Base-by-base conservation (phyloP, 805 yeast species). In the Kodamaea leandrae region DNA sequence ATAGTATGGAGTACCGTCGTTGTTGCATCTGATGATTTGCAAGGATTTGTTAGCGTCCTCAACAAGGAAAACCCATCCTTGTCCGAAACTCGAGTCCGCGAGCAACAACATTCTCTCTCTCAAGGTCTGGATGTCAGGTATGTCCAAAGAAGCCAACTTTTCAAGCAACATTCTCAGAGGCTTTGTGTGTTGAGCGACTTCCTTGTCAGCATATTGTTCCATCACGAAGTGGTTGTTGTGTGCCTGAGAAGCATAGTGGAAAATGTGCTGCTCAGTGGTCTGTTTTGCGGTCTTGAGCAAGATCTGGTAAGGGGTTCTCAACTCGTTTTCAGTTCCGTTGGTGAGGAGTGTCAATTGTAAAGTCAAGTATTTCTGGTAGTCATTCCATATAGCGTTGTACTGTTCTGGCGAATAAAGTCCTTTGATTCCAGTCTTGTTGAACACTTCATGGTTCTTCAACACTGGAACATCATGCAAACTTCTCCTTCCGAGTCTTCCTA, bases 191-290 rank as follows among this genome's bases (percentile, higher is more conserved):
- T 49, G 37, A 4, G 73, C 72, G 30, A 51, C 57, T 3, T 54
- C 41, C 42, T 56, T 55, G 49, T 61, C 59, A 9, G 64, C 50
- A 35, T 82, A 65, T 54, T 84, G 85, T 60, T 83, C 79, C 55
- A 89, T 81, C 54, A 85, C 88, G 37, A 93, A 73, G 64, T 91
- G 99, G 68, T 93, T 93, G 66, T 89, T 90, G 67, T 86, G 91
- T 2, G 89, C 82, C 59, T 86, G 95, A 4, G 96, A 86, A 2
- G 98, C 97, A 55, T 75, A 78, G 64, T 90, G 93, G 72, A 83
- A 90, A n/a, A 78, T 63, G 41, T 78, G 77, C 24, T 89, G 82
- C 52, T 78, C 77, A 21, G 80, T 77, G 21, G 85, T 71, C 47
- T 79, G 77, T 53, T 77, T 76, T 3, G 89, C 83, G 1, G 93